Conservation (phyloP, 495 filamentous ascomycete genomes). For the Clavariopsis aquatica region DNA sequence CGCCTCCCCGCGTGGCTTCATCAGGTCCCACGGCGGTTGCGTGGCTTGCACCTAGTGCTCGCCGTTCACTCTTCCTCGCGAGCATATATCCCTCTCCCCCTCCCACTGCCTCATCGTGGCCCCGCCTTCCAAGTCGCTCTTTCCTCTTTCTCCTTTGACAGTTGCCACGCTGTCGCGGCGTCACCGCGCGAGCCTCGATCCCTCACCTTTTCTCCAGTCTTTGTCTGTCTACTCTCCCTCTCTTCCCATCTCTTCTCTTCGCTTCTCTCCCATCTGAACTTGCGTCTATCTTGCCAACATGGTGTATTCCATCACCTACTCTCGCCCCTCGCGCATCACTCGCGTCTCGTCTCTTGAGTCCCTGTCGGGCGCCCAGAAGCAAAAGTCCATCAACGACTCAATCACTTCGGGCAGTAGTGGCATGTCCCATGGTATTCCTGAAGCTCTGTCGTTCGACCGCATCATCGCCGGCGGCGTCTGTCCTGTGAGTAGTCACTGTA, state of each 20-base stretch:
- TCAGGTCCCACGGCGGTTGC: neutral
- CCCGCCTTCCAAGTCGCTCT: neutral
- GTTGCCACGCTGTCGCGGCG: neutral
- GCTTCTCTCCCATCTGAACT: neutral
- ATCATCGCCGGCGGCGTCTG: slow-evolving; percentile 73
- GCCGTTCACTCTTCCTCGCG: neutral
- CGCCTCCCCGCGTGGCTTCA: neutral
- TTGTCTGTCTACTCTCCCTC: neutral
- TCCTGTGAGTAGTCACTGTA: slow-evolving; percentile 59
- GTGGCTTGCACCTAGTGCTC: neutral
- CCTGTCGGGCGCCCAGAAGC: slow-evolving; percentile 43
- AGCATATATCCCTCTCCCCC: neutral
- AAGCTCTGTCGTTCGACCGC: slow-evolving; percentile 67
- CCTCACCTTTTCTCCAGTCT: neutral
- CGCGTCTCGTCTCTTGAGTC: slow-evolving; percentile 30
- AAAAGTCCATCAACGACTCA: slow-evolving; percentile 46
- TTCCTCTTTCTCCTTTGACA: neutral
- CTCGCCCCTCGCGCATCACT: slow-evolving; percentile 48
- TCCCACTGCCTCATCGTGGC: neutral
- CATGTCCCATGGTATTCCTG: slow-evolving; percentile 60
- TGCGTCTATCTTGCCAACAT: slow-evolving; percentile 40
- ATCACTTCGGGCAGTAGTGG: slow-evolving; percentile 44
- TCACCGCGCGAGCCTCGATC: neutral
- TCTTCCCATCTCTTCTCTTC: neutral
- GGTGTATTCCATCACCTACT: slow-evolving; percentile 55